These are phyloP conservation scores for Cicer bijugum DNA, from an alignment of 306 rosid genomes.

Conservation along the genomic window DNA sequence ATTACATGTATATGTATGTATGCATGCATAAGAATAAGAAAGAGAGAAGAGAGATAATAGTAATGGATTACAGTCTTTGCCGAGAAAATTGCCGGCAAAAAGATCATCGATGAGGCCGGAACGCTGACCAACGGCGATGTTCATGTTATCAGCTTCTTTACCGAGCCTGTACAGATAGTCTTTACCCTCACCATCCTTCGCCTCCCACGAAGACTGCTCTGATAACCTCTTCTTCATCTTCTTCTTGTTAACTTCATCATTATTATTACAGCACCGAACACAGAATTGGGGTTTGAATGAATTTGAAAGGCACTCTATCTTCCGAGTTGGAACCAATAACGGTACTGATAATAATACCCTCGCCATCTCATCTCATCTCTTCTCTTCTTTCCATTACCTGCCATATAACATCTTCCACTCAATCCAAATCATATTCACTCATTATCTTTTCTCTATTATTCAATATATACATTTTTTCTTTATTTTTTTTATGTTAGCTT, in stretches of 20 bases:
- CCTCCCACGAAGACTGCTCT: conserved; percentile 88
- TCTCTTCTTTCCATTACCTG: background rate
- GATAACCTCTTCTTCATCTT: conserved; percentile 59
- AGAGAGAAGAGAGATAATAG: too few relatives aligned
- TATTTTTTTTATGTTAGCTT: too few relatives aligned
- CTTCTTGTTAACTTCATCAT: background rate
- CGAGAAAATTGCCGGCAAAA: conserved; percentile 85
- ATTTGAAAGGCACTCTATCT: background rate
- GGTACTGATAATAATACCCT: conserved; percentile 48
- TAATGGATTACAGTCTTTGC: conserved; percentile 67
- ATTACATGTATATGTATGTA: background rate
- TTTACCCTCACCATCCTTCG: conserved; percentile 71
- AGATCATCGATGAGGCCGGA: conserved; percentile 83
- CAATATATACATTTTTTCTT: background rate
- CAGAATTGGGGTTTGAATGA: conserved; percentile 38
- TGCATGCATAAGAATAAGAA: background rate
- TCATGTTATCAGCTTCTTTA: conserved; percentile 89
- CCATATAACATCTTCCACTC: conserved; percentile 21
- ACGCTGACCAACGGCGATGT: conserved; percentile 92
- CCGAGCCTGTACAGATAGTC: conserved; percentile 91
- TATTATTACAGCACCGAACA: conserved; percentile 46
- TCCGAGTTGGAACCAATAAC: conserved; percentile 48
- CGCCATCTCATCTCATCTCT: conserved; percentile 36
- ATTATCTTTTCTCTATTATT: conserved; percentile 2
- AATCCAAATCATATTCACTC: conserved; percentile 4